A percentile compares a stretch with the other conserved stretches of the same genome.
Evolutionary conservation across 2,329 filamentous ascomycete species (phyloP).

Genomic region (Diaporthe vexans): DNA sequence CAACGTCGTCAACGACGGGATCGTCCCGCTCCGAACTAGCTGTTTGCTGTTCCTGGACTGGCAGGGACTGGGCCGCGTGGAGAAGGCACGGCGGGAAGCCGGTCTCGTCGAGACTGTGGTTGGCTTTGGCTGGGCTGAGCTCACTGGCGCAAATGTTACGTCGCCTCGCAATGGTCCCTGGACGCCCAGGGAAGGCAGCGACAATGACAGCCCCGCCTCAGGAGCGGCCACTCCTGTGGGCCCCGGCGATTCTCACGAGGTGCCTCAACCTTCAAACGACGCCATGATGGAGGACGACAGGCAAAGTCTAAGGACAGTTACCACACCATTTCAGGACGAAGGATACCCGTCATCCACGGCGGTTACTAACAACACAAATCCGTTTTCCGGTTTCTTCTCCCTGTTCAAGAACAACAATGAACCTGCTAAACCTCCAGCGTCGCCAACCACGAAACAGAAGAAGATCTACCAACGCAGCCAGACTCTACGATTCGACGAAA

Average conservation of each 20-base stretch:
- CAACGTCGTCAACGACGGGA: constrained; percentile 97
- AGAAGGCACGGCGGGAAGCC: constrained; percentile 93
- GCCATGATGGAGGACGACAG: constrained; percentile 78
- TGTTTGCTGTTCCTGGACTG: constrained; percentile 97
- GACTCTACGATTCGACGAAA: constrained; percentile 69
- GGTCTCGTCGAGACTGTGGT: constrained; percentile 93
- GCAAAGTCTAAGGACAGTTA: constrained; percentile 65
- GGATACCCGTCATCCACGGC: constrained; percentile 47
- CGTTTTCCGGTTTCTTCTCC: constrained; percentile 76
- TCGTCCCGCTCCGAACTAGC: constrained; percentile 93
- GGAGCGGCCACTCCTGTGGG: constrained; percentile 53
- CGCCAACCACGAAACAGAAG: constrained; percentile 69
- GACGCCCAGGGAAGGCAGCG: constrained; percentile 53
- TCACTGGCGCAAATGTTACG: constrained; percentile 79
- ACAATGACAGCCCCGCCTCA: constrained; percentile 36
- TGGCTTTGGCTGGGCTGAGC: constrained; percentile 93
- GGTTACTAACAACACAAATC: constrained; percentile 59
- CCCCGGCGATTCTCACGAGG: constrained; percentile 63
- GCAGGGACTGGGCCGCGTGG: constrained; percentile 92
- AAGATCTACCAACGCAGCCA: constrained; percentile 85
- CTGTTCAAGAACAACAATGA: constrained; percentile 76
- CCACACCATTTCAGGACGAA: constrained; percentile 51
- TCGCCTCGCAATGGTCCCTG: constrained; percentile 61
- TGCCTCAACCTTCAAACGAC: constrained; percentile 78
- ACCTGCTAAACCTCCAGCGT: constrained; percentile 60